A percentile compares a stretch with the other conserved stretches of the same genome.
These are phyloP conservation scores for Dillenia suffruticosa DNA, from an alignment of 164 flowering plant genomes.

Conservation along the genomic window DNA sequence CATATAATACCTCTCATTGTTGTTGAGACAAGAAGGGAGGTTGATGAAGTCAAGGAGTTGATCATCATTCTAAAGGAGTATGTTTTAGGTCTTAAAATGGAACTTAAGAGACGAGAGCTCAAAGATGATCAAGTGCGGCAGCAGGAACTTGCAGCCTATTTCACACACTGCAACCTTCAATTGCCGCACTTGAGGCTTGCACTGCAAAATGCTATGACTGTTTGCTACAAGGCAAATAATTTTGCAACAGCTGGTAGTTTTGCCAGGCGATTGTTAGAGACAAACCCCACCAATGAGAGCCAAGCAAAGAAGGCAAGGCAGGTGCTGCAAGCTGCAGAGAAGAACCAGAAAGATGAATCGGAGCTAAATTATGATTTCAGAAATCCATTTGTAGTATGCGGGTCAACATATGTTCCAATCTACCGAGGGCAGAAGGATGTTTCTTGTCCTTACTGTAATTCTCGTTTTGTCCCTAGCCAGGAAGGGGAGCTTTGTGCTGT, in stretches of 20 bases:
- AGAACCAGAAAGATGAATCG: constrained; percentile 33
- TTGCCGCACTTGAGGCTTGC: constrained; percentile 41
- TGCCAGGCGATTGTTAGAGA: constrained; percentile 40
- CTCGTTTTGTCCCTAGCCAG: constrained; percentile 37
- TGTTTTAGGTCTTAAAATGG: constrained; percentile 39
- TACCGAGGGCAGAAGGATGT: constrained; percentile 50
- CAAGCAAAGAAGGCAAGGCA: constrained; percentile 36
- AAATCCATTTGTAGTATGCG: constrained; percentile 51
- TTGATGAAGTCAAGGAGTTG: constrained; percentile 48
- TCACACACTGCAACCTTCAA: constrained; percentile 51
- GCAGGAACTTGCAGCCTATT: constrained; percentile 51
- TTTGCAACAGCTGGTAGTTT: constrained; percentile 37
- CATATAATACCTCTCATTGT: constrained; percentile 45
- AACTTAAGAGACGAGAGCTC: constrained; percentile 33
- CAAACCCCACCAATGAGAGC: constrained; percentile 31
- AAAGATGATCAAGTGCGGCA: constrained; percentile 37
- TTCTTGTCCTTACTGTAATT: constrained; percentile 36
- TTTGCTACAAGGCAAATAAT: constrained; percentile 38
- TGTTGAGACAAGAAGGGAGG: constrained; percentile 46
- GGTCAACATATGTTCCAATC: constrained; percentile 44
- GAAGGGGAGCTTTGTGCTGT: constrained; percentile 42
- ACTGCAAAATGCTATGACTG: constrained; percentile 36
- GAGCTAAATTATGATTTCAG: constrained; percentile 51
- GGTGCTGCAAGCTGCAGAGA: constrained; percentile 37
- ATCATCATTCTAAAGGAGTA: constrained; percentile 37